Conservation (phyloP, 495 filamentous ascomycete species). For the Bacidia gigantensis region DNA sequence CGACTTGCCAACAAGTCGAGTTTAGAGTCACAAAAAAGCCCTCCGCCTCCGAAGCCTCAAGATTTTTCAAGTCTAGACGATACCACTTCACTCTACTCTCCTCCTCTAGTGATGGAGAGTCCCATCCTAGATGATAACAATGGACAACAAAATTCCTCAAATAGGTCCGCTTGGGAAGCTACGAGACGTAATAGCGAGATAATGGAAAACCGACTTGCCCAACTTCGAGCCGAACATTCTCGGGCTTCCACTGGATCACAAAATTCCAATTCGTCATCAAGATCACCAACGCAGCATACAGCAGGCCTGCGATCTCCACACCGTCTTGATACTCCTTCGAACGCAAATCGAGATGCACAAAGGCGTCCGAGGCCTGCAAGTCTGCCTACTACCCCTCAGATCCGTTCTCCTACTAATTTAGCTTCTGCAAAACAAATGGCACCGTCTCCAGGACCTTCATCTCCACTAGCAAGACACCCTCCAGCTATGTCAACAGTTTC, state of each 20-base stretch:
- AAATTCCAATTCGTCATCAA: not conserved
- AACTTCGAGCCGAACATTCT: not conserved
- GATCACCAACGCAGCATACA: not conserved
- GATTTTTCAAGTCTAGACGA: too few species aligned
- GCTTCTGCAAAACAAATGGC: not conserved
- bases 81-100: too few species aligned
- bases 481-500: not conserved
- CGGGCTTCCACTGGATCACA: too few species aligned
- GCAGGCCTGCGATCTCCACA: not conserved
- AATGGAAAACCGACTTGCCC: not conserved
- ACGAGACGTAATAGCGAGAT: not conserved
- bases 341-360: not conserved
- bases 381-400: not conserved
- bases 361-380: not conserved
- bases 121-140: too few species aligned
- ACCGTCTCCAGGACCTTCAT: not conserved
- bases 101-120: too few species aligned
- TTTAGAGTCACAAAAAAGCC: too few species aligned
- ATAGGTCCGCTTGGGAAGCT: too few species aligned
- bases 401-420: not conserved
- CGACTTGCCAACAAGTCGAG: too few species aligned
- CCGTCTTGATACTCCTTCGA: not conserved
- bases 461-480: slow-evolving; percentile 1
- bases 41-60: too few species aligned
- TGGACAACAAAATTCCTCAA: too few species aligned